Conservation (phyloP, 2,329 filamentous ascomycete genomes). For the Thermochaetoides dissita region DNA sequence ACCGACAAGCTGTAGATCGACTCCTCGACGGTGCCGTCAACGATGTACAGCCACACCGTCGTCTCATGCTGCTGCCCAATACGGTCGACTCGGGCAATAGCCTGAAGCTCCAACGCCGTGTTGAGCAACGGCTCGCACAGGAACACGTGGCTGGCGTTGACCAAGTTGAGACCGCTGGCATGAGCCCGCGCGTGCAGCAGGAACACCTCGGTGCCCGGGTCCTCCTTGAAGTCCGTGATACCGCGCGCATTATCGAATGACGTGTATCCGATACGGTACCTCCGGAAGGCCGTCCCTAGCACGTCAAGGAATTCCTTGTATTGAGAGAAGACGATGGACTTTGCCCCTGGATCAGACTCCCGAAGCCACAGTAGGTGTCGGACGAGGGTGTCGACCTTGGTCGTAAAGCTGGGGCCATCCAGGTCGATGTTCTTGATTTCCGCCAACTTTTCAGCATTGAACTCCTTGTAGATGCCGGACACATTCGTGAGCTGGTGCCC, state of each 20-base stretch:
- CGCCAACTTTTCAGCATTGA: slow-evolving; percentile 54
- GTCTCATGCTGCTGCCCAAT: slow-evolving; percentile 83
- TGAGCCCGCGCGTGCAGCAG: slow-evolving; percentile 81
- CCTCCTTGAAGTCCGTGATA: slow-evolving; percentile 61
- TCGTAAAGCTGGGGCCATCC: slow-evolving; percentile 60
- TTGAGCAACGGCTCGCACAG: slow-evolving; percentile 89
- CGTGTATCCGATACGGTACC: slow-evolving; percentile 59
- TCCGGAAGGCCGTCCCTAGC: slow-evolving; percentile 53
- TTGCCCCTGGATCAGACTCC: slow-evolving; percentile 69
- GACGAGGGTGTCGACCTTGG: slow-evolving; percentile 74
- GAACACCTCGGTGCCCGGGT: slow-evolving; percentile 65
- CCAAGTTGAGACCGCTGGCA: slow-evolving; percentile 76
- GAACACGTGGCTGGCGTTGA: slow-evolving; percentile 88
- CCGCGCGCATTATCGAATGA: slow-evolving; percentile 56
- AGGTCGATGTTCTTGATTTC: slow-evolving; percentile 76
- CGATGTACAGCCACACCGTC: slow-evolving; percentile 88
- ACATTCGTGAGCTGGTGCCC: slow-evolving; percentile 16
- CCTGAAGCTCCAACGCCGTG: slow-evolving; percentile 84
- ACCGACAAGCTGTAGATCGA: slow-evolving; percentile 83
- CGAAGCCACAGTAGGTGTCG: slow-evolving; percentile 79
- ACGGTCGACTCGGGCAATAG: slow-evolving; percentile 84
- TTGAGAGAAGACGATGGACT: slow-evolving; percentile 90
- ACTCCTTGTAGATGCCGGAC: slow-evolving; percentile 59
- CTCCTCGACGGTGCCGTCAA: slow-evolving; percentile 84
- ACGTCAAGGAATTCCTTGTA: slow-evolving; percentile 69